Base-by-base conservation (phyloP, 148 eudicot species). In the Camellia lanceoleosa region DNA sequence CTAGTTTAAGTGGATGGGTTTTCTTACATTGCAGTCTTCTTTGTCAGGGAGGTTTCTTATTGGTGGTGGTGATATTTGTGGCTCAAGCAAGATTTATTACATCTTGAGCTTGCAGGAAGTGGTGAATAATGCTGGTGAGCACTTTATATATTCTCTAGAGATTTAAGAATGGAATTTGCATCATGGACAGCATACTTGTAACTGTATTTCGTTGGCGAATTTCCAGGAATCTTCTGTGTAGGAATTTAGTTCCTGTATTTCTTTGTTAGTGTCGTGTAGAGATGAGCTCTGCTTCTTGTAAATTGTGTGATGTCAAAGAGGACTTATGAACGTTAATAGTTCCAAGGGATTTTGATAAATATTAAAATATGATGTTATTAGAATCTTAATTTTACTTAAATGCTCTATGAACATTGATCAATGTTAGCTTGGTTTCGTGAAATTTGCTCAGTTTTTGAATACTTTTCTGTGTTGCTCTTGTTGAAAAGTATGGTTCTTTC, bases 201-300 rank as follows among this genome's bases (percentile, higher is more conserved):
- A 42, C 63, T 19, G 41, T 56, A 58, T 71, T 58, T 30, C 80
- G 78, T 18, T 56, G 54, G 73, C 66, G 18, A 41, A 41, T 30
- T 67, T 77, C 69, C 42, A 78, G 80, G 43, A 78, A 8, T 78
- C 47, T 19, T 9, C 3, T 38, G 59, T 66, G 58, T 59, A 62
- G 18, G 42, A 23, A 44, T 62, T 16, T 20, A 0, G 41, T 61
- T 73, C 49, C 16, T 41, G 19, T 58, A 43, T 54, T 59, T 55
- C 76, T 58, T 61, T 6, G 11, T 52, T 84, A 75, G 62, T 66
- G 15, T 73, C 47, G 7, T 87, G 82, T 85, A 82, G 87, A 82
- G 79, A 64, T 68, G 70, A 84, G 82, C 80, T 62, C 64, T 82
- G 74, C 79, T 80, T 85, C 72, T 85, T 88, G 89, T 90, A 88